These are phyloP conservation scores for Microdochium bolleyi DNA, from an alignment of 2,329 filamentous ascomycete genomes.

Conservation along the genomic window DNA sequence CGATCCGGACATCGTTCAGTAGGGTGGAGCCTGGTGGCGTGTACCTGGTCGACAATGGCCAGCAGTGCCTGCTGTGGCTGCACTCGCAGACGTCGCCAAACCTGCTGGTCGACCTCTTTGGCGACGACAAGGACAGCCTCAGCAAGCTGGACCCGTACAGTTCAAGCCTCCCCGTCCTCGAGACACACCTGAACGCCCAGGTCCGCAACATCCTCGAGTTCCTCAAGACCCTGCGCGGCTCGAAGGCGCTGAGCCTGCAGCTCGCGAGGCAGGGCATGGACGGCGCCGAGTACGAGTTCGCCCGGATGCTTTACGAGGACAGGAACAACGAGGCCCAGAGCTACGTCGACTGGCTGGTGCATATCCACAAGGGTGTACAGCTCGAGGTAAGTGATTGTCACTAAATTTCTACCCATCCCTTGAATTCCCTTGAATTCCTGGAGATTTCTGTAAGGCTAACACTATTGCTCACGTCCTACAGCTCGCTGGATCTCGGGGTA, in stretches of 20 bases:
- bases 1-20: conserved; percentile 75
- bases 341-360: conserved; percentile 97
- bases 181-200: conserved; percentile 91
- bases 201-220: conserved; percentile 91
- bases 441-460: background rate
- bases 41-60: conserved; percentile 93
- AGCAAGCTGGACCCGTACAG: conserved; percentile 75
- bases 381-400: conserved; percentile 56
- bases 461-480: conserved; percentile 17
- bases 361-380: conserved; percentile 88
- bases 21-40: conserved; percentile 87
- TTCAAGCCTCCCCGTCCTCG: conserved; percentile 70
- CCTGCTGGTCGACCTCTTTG: conserved; percentile 83
- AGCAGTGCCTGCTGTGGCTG: conserved; percentile 85
- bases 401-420: conserved; percentile 2
- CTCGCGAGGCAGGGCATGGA: conserved; percentile 88
- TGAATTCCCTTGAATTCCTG: too few species aligned
- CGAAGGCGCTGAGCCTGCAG: conserved; percentile 83
- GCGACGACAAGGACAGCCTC: conserved; percentile 62
- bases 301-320: conserved; percentile 82
- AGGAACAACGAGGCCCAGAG: conserved; percentile 96
- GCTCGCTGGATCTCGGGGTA: conserved; percentile 64
- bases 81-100: conserved; percentile 90
- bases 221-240: conserved; percentile 69
- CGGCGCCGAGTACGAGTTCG: conserved; percentile 95